Evolutionary conservation across 371 early-diverging fungal species (phyloP).

Genomic region (Phascolomyces articulosus): DNA sequence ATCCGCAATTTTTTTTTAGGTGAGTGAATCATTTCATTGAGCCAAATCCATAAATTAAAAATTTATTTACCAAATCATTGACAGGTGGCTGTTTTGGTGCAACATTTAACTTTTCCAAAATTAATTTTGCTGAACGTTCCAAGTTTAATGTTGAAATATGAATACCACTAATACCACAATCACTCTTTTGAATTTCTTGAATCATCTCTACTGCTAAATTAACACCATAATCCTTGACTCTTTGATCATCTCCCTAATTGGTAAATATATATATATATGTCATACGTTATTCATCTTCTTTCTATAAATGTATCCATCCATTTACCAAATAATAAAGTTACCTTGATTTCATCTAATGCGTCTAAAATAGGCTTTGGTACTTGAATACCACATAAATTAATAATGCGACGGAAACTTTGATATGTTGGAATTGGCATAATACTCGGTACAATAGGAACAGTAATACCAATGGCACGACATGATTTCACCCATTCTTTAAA

Average conservation of each 20-base stretch:
- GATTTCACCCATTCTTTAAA: constrained; percentile 78
- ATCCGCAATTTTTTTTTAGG: too few species aligned
- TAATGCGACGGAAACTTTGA: constrained; percentile 89
- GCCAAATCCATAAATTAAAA: too few species aligned
- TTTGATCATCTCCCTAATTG: constrained; percentile 90
- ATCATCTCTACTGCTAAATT: constrained; percentile 76
- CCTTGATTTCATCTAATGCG: constrained; percentile 81
- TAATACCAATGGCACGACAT: constrained; percentile 66
- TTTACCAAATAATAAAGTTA: too few species aligned
- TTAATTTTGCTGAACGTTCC: constrained; percentile 85
- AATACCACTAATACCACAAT: constrained; percentile 57
- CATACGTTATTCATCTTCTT: too few species aligned
- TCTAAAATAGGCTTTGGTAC: constrained; percentile 75
- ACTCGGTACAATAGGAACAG: constrained; percentile 90
- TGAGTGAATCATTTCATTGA: not conserved
- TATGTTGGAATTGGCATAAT: constrained; percentile 95
- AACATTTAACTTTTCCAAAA: constrained; percentile 74
- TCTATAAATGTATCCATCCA: too few species aligned
- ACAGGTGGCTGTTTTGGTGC: constrained; percentile 28
- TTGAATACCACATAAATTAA: constrained; percentile 75
- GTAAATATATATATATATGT: not conserved
- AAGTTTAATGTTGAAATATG: constrained; percentile 90
- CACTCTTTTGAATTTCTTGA: constrained; percentile 50
- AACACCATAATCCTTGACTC: constrained; percentile 93
- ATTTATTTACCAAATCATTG: not conserved